Evolutionary conservation across 257 asterid species (phyloP).

Genomic region (Nicotiana knightiana): DNA sequence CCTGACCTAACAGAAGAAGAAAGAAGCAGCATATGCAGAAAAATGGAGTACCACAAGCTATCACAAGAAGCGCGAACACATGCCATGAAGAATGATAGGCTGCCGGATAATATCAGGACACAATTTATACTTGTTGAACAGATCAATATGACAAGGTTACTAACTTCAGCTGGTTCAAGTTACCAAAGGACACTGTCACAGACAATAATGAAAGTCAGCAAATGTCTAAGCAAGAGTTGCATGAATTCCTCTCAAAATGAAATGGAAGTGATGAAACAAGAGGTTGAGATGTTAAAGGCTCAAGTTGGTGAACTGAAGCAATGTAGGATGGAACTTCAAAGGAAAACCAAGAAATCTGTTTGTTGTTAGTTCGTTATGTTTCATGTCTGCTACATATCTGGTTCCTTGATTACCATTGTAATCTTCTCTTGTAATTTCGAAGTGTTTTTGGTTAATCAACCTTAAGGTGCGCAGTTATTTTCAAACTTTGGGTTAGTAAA

Average conservation of each 20-base stretch:
- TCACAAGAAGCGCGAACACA: constrained; percentile 27
- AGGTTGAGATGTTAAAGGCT: constrained; percentile 21
- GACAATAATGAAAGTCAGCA: constrained; percentile 13
- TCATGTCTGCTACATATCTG: neutral
- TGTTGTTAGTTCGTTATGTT: neutral
- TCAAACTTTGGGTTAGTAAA: too few species aligned
- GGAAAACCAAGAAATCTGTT: constrained; percentile 8
- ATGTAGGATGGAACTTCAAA: constrained; percentile 13
- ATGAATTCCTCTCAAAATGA: constrained; percentile 13
- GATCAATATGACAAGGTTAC: constrained; percentile 18
- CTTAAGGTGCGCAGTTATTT: too few species aligned
- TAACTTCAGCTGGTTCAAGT: constrained; percentile 18
- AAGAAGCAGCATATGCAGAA: constrained; percentile 18
- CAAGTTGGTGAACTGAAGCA: constrained; percentile 21
- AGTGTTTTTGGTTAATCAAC: neutral
- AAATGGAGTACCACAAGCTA: constrained; percentile 21
- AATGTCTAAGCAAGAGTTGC: constrained; percentile 1
- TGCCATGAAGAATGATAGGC: constrained; percentile 18
- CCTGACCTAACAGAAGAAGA: constrained; percentile 27
- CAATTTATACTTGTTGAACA: constrained; percentile 27
- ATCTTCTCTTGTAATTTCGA: neutral
- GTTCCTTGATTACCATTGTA: neutral
- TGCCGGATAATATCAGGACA: constrained; percentile 19
- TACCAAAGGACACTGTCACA: constrained; percentile 16
- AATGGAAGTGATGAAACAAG: constrained; percentile 15